phyloP scores from a whole-genome alignment of 352 stramenopile species.

The Globisporangium irregulare region DNA sequence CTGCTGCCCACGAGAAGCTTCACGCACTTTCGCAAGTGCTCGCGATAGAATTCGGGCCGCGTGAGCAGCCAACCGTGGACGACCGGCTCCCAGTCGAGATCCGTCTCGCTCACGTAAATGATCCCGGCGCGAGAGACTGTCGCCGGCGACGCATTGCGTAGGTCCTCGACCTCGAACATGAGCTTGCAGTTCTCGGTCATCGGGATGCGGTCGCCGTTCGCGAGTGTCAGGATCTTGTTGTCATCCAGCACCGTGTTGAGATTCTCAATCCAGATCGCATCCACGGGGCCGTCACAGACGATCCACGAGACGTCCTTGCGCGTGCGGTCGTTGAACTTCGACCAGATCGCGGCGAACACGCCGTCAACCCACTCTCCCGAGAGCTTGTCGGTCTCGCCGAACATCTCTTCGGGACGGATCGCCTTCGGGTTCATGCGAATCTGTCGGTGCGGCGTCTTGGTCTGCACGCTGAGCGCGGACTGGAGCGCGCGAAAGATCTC shows the following conservation, averaged over 20 bases:
- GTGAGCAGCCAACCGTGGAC: constrained; percentile 60
- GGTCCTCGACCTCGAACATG: constrained; percentile 92
- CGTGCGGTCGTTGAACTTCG: constrained; percentile 85
- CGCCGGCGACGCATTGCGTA: constrained; percentile 89
- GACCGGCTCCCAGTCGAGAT: constrained; percentile 74
- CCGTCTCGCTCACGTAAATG: constrained; percentile 87
- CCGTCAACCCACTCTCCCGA: constrained; percentile 73
- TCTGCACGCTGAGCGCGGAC: constrained; percentile 52
- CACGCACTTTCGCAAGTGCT: constrained; percentile 44
- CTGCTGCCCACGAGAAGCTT: constrained; percentile 43
- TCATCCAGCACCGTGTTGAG: constrained; percentile 95
- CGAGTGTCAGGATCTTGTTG: constrained; percentile 92
- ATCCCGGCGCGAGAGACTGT: constrained; percentile 90
- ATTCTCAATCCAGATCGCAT: constrained; percentile 95
- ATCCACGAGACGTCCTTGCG: constrained; percentile 88
- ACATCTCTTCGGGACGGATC: constrained; percentile 78
- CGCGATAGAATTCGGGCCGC: constrained; percentile 43
- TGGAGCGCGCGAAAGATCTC: constrained; percentile 72
- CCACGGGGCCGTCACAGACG: constrained; percentile 92
- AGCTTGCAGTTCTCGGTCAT: constrained; percentile 90
- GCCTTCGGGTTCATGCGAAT: constrained; percentile 83
- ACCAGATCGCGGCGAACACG: constrained; percentile 82
- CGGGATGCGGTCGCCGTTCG: constrained; percentile 90
- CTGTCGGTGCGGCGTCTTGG: constrained; percentile 66
- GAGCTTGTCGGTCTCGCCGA: constrained; percentile 76